A percentile compares a stretch with the other conserved stretches of the same genome.
Evolutionary conservation across 1,139 yeast species (phyloP).

Genomic region (Hansenula sp.): DNA sequence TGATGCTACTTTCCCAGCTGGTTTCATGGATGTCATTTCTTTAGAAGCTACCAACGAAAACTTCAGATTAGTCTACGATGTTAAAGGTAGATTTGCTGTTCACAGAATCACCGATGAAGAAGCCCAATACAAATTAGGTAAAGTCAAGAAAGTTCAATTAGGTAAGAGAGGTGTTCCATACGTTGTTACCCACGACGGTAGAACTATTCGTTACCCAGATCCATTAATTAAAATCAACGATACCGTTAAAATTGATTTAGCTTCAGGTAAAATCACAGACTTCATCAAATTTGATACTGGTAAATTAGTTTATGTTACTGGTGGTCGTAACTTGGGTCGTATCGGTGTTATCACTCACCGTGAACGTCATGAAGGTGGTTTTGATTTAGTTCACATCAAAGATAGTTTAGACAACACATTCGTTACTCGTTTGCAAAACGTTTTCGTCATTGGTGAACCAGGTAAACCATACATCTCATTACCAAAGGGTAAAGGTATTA

Average conservation of each 20-base stretch:
- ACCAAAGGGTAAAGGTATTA: slow-evolving; percentile 99
- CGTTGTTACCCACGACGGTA: slow-evolving; percentile 98
- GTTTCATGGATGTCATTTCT: slow-evolving; percentile 97
- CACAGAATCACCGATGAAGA: slow-evolving; percentile 99
- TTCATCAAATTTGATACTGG: slow-evolving; percentile 95
- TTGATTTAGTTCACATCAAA: slow-evolving; percentile 98
- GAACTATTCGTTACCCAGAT: slow-evolving; percentile 99
- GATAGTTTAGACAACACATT: slow-evolving; percentile 96
- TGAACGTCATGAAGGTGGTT: slow-evolving; percentile 99
- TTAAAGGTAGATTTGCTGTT: slow-evolving; percentile 98
- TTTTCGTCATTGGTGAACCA: slow-evolving; percentile 97
- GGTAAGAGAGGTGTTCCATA: slow-evolving; percentile 98
- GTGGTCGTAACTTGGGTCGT: slow-evolving; percentile 99
- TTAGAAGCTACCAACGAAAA: slow-evolving; percentile 98
- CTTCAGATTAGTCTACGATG: slow-evolving; percentile 97
- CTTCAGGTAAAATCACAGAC: slow-evolving; percentile 90
- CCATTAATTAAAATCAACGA: slow-evolving; percentile 95
- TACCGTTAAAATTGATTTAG: slow-evolving; percentile 94
- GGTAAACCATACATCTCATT: slow-evolving; percentile 95
- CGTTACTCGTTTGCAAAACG: slow-evolving; percentile 97
- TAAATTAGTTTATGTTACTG: slow-evolving; percentile 94
- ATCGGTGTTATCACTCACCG: slow-evolving; percentile 97
- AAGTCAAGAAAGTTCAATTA: slow-evolving; percentile 95
- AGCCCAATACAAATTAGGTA: slow-evolving; percentile 96
- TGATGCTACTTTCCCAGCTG: slow-evolving; percentile 97